Percentiles rank a stretch among this genome's conserved stretches.
These are phyloP conservation scores for Metschnikowia anglica DNA, from an alignment of 805 yeast genomes.

Conservation along the genomic window DNA sequence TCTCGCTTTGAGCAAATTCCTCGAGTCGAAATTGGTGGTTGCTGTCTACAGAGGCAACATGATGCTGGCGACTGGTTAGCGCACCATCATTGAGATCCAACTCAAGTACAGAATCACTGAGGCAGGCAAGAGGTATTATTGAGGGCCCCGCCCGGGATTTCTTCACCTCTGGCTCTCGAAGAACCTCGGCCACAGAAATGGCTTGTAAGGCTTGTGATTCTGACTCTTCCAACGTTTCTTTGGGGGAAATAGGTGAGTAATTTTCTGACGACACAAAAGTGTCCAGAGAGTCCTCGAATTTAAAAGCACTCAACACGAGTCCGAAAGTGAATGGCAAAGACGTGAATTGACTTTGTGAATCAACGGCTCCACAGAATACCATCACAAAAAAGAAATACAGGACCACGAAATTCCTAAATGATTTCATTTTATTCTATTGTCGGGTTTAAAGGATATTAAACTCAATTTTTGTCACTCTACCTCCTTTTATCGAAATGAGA, in stretches of 20 bases:
- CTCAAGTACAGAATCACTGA: constrained; percentile 17
- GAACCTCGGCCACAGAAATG: constrained; percentile 10
- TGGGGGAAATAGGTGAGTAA: not conserved
- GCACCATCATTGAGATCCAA: constrained; percentile 33
- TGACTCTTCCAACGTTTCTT: not conserved
- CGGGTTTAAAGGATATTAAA: not conserved
- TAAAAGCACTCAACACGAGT: constrained; percentile 32
- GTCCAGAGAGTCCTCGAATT: constrained; percentile 12
- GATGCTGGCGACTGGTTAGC: constrained; percentile 30
- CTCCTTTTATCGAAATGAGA: too few relatives aligned
- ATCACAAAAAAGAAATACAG: not conserved
- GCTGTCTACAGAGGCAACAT: constrained; percentile 40
- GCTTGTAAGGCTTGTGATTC: constrained; percentile 5
- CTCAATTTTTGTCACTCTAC: not conserved
- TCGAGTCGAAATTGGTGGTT: constrained; percentile 43
- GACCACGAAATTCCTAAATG: not conserved
- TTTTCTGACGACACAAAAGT: not conserved
- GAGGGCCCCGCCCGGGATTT: constrained; percentile 1
- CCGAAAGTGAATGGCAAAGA: constrained; percentile 38
- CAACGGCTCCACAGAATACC: not conserved
- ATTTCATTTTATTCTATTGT: not conserved
- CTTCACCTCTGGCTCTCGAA: constrained; percentile 3
- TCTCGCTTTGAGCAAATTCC: constrained; percentile 14
- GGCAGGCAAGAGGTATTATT: constrained; percentile 15
- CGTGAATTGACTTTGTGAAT: constrained; percentile 3